A percentile compares a stretch with the other conserved stretches of the same genome.
These are phyloP conservation scores for Clonostachys sp. DNA, from an alignment of 2,329 filamentous ascomycete genomes.

Conservation along the genomic window DNA sequence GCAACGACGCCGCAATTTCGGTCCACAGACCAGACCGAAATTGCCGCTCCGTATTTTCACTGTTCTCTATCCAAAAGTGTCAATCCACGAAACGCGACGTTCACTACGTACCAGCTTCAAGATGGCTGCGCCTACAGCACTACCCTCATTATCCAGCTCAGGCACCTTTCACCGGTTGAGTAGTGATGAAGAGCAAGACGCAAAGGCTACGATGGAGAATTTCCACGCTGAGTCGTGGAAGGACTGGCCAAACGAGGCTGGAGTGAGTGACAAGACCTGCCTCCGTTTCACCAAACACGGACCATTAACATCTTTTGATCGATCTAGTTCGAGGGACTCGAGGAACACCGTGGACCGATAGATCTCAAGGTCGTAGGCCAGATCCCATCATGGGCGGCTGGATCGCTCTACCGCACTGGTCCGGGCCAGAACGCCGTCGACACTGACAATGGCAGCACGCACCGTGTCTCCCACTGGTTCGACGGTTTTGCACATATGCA, in stretches of 20 bases:
- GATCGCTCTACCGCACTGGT: constrained; percentile 70
- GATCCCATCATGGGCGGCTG: constrained; percentile 69
- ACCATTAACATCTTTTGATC: not conserved
- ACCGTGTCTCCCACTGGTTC: constrained; percentile 72
- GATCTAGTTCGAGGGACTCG: constrained; percentile 61
- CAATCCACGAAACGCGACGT: too few species aligned
- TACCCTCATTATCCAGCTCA: constrained; percentile 11
- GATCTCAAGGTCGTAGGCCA: constrained; percentile 57
- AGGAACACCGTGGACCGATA: constrained; percentile 62
- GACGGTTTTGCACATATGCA: constrained; percentile 71
- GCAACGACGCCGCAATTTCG: too few species aligned
- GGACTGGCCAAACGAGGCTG: constrained; percentile 43
- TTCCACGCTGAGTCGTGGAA: constrained; percentile 24
- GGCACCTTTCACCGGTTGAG: constrained; percentile 17
- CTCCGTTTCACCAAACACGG: not conserved
- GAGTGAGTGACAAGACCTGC: constrained; percentile 20
- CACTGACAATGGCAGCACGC: constrained; percentile 52
- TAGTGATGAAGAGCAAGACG: constrained; percentile 17
- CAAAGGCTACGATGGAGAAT: constrained; percentile 13
- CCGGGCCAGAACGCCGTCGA: constrained; percentile 62
- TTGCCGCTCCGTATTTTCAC: too few species aligned
- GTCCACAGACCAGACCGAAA: too few species aligned
- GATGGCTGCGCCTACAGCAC: not conserved
- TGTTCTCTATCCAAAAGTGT: too few species aligned
- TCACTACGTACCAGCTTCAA: too few species aligned